Evolutionary conservation across 2,329 filamentous ascomycete species (phyloP).

Genomic region (Biscogniauxia marginata): DNA sequence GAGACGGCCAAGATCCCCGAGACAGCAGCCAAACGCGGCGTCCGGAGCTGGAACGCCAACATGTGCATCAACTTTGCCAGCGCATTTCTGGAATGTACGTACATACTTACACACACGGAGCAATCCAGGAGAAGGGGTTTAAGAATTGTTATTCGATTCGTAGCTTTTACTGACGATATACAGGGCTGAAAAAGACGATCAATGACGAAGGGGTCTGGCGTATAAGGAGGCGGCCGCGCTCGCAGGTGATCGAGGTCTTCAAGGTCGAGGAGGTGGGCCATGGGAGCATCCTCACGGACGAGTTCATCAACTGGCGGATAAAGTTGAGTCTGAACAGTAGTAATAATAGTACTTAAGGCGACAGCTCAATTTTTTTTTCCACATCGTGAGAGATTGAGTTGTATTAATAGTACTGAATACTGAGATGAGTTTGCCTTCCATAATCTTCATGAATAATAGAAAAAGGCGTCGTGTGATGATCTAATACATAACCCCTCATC

Average conservation of each 20-base stretch:
- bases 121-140: conserved; percentile 3
- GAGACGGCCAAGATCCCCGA: conserved; percentile 77
- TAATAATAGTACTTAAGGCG: conserved; percentile 7
- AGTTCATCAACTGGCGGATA: conserved; percentile 75
- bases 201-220: conserved; percentile 78
- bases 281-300: conserved; percentile 71
- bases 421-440: background rate
- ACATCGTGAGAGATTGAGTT: background rate
- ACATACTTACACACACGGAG: background rate
- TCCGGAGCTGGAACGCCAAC: conserved; percentile 83
- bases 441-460: too few species aligned
- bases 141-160: conserved; percentile 14
- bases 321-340: conserved; percentile 39
- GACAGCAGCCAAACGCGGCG: conserved; percentile 65
- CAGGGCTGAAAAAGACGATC: conserved; percentile 63
- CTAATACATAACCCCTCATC: background rate
- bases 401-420: background rate
- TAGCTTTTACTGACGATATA: background rate
- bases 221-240: conserved; percentile 65
- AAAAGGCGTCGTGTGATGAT: too few species aligned
- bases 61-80: conserved; percentile 89
- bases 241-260: conserved; percentile 68
- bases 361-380: background rate
- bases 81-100: conserved; percentile 72
- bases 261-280: conserved; percentile 72